These are phyloP conservation scores for Mycena amicta DNA, from an alignment of 768 basidiomycete genomes.

Conservation along the genomic window DNA sequence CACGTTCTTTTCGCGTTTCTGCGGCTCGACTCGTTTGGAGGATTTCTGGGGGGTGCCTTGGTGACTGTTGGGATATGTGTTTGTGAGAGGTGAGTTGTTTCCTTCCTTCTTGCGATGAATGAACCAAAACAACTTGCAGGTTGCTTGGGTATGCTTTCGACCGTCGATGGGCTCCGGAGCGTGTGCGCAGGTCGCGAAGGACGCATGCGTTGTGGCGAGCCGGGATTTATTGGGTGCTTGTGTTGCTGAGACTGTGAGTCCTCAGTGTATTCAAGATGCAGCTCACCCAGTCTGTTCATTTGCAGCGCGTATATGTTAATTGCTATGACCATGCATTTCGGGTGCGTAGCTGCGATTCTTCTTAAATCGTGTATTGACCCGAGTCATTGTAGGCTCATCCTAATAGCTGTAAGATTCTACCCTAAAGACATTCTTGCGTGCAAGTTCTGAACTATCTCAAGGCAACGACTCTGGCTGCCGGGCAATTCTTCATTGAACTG, in stretches of 20 bases:
- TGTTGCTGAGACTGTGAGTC: conserved; percentile 63
- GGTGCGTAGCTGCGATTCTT: conserved; percentile 46
- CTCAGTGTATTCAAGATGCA: too few species aligned
- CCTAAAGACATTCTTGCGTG: too few species aligned
- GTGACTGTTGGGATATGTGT: conserved; percentile 53
- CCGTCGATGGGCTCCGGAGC: conserved; percentile 49
- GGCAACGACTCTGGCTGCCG: conserved; percentile 58
- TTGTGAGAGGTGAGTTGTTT: conserved; percentile 54
- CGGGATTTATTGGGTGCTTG: conserved; percentile 57
- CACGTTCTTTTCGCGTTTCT: conserved; percentile 43
- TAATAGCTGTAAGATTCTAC: conserved; percentile 45
- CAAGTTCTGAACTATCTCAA: too few species aligned
- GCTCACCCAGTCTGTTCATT: too few species aligned
- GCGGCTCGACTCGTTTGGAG: conserved; percentile 47
- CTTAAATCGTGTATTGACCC: conserved; percentile 6
- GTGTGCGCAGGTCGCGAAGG: conserved; percentile 43
- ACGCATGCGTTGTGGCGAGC: conserved; percentile 56
- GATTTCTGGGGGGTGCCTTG: conserved; percentile 49
- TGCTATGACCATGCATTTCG: conserved; percentile 70
- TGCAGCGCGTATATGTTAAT: conserved; percentile 71
- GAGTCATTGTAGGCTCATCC: conserved; percentile 42
- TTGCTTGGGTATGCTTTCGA: conserved; percentile 51
- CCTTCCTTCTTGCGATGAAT: not conserved
- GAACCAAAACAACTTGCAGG: conserved; percentile 37
- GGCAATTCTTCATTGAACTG: conserved; percentile 61